Base-by-base conservation (phyloP, 2,329 filamentous ascomycete genomes). In the Tympanopsis confertula region DNA sequence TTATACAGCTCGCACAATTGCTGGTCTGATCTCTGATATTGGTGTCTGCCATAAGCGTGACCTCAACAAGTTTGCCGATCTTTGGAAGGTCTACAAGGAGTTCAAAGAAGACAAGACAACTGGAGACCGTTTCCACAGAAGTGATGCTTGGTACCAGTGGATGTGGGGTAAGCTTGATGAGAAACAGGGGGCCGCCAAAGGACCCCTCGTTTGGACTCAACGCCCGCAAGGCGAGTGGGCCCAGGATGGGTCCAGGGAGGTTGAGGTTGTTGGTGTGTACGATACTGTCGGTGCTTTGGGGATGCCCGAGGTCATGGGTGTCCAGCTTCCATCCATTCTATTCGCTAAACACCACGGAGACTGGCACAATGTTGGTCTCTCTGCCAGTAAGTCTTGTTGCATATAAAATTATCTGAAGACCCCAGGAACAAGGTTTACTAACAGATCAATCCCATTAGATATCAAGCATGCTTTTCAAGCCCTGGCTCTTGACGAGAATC, bases 1-100 rank as follows among this genome's bases (percentile, higher is more conserved):
- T 4, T 63, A 60, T 43, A 62, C 59, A 2, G 59, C 58, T 17
- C 55, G 59, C 4, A 55, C 59, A 1, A 50, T 57, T 3, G 59
- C 59, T 3, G 59, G 61, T 37, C 53, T 63, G 30, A 47, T 62
- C 22, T 43, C 38, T 1, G 47, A 48, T 14, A 42, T 50, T 13
- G 47, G 48, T 15, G 38, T 50, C 32, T 20, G 18, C 35, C 5
- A 22, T 7, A 10, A 10, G 13, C 18, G 35, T 13, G 12, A 18
- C 10, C 12, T 33, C 10, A 7, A 33, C 15, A 17, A 33, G 10
- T 33, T 33, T 33, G 10, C 30, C 30, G 7, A 13, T 17, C 7
- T 33, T 7, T 33, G 15, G 12, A 18, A 33, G 12, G 10, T 33
- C 7, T 33, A 33, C 30, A 33, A 13, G 12, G 15, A 10, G 7